Evolutionary conservation across 2,329 filamentous ascomycete species (phyloP), one percentile per base, ranked within the genome.

Genomic region (Ambrosiella beaveri): DNA sequence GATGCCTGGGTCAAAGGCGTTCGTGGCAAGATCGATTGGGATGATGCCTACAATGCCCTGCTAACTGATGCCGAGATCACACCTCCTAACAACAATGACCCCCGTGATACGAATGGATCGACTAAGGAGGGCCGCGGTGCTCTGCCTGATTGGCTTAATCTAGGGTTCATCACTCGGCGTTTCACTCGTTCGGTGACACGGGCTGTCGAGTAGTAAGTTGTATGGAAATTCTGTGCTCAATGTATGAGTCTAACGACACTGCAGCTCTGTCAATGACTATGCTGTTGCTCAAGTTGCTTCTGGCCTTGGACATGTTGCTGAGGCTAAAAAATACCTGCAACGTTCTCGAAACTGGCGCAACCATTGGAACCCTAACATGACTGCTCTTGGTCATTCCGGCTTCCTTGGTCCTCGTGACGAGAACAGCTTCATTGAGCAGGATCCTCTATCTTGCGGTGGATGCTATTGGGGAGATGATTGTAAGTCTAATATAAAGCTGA

Each of bases 1-100:
- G 84, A 88, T 64, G 84, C 84, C 0, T 87, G 79, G 62, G 75
- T 85, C 37, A 87, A 87, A 66, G 81, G 82, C 0, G 75, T 86
- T 2, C 71, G 75, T 11, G 81, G 80, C 3, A 70, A 70, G 3
- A 71, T 88, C 49, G 71, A 86, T 67, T 88, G 84, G 84, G 68
- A 72, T 2, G 76, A 79, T 57, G 81, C 74, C 3, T 83, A 79
- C 63, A 69, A 72, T 4, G 80, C 82, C 52, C 83, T 85, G 81
- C 69, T 78, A 7, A 83, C 78, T 51, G 78, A 88, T 62, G 84
- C 84, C 11, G 82, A 87, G 67, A 73, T 77, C 6, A 72, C 74
- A 0, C 81, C 84, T 0, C 68, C 73, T 0, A 81, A 82, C 63
- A 81, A 81, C 64, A 65, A 77, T 59, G 79, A 82, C 56, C 70